These are phyloP conservation scores for Boletus vermiculosoides DNA, from an alignment of 768 basidiomycete genomes.

Conservation along the genomic window DNA sequence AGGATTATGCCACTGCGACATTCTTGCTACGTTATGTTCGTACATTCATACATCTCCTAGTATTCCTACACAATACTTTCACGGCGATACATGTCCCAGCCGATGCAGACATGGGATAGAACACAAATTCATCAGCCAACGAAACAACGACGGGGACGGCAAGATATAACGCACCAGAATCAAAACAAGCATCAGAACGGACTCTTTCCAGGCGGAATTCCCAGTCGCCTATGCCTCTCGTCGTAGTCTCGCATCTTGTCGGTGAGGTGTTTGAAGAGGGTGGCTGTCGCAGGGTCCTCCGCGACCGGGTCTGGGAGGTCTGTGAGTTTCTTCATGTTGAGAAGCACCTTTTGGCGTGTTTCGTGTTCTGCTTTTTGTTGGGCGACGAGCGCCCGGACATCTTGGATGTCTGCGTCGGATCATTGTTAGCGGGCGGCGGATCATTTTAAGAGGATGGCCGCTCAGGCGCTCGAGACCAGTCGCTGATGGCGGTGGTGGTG, in stretches of 20 bases:
- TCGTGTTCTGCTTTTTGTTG: no score
- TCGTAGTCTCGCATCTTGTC: slow-evolving; percentile 28
- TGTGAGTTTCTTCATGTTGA: slow-evolving; percentile 46
- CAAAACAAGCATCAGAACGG: slow-evolving; percentile 11
- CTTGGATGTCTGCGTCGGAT: slow-evolving; percentile 81
- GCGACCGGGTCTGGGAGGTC: slow-evolving; percentile 27
- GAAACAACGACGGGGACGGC: no score
- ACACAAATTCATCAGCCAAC: not conserved
- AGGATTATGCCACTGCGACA: not conserved
- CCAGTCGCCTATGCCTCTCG: slow-evolving; percentile 29
- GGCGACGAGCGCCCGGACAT: slow-evolving; percentile 61
- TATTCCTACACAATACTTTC: not conserved
- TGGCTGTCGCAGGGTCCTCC: slow-evolving; percentile 7
- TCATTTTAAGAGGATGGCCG: slow-evolving; percentile 43
- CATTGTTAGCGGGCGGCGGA: slow-evolving; percentile 72
- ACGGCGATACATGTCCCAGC: not conserved
- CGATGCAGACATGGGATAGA: not conserved
- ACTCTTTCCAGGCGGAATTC: slow-evolving; percentile 27
- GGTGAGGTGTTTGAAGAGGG: slow-evolving; percentile 17
- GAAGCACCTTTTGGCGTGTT: slow-evolving; percentile 40
- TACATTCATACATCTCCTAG: not conserved
- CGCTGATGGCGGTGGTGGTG: not conserved
- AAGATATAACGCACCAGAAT: not conserved
- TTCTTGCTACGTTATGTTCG: not conserved
- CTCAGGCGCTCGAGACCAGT: not conserved